A percentile compares a stretch with the other conserved stretches of the same genome.
phyloP scores from a whole-genome alignment of 129 eudicot genomes.

The Pittosporum tobira region DNA sequence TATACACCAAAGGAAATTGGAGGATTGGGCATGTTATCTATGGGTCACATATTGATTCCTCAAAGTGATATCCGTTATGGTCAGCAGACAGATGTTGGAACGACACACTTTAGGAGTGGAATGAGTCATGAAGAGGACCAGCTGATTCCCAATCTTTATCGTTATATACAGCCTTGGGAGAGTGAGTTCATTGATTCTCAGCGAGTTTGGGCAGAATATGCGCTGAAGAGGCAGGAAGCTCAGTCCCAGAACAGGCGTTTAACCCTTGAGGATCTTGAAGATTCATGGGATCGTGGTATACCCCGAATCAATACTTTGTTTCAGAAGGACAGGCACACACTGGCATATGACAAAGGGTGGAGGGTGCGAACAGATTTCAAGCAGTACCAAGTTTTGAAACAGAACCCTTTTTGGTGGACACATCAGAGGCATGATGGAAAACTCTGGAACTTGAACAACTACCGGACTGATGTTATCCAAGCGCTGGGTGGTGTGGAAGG shows the following conservation, averaged over 20 bases:
- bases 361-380: conserved; percentile 96
- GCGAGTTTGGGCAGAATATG: conserved; percentile 99
- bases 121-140: conserved; percentile 99
- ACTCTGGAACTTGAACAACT: conserved; percentile 92
- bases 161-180: conserved; percentile 99
- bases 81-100: conserved; percentile 95
- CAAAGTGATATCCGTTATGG: conserved; percentile 97
- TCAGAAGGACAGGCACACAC: conserved; percentile 94
- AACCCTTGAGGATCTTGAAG: conserved; percentile 93
- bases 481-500: conserved; percentile 99
- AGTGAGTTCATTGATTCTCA: conserved; percentile 98
- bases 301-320: conserved; percentile 95
- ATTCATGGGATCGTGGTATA: conserved; percentile 98
- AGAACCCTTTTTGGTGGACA: conserved; percentile 99
- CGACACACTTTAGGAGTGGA: conserved; percentile 96
- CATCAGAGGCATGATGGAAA: conserved; percentile 99
- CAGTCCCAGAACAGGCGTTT: conserved; percentile 95
- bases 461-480: conserved; percentile 95
- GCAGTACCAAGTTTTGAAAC: conserved; percentile 91
- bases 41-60: conserved; percentile 99
- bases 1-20: conserved; percentile 99
- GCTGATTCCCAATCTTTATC: conserved; percentile 92
- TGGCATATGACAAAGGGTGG: conserved; percentile 99
- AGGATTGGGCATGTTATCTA: conserved; percentile 95
- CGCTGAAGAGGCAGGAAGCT: conserved; percentile 95